Evolutionary conservation across 1,284 basidiomycete genomes (phyloP).

Genomic region (Anthracocystis walkeri): DNA sequence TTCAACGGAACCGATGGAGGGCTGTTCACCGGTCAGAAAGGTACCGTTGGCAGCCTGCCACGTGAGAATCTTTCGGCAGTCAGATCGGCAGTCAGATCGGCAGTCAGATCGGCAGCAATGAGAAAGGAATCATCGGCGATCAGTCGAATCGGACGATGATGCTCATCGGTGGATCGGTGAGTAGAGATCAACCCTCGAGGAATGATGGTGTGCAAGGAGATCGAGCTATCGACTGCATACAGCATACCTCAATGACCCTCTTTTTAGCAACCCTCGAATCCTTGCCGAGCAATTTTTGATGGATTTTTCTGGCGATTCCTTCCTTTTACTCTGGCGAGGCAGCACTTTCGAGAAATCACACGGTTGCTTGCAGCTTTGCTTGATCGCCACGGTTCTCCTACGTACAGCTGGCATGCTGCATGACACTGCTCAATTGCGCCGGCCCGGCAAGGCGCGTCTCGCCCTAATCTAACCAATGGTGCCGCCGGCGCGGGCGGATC

Average conservation of each 20-base stretch:
- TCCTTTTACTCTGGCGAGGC: constrained; percentile 1
- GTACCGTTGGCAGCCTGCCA: neutral
- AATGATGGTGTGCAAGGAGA: constrained; percentile 1
- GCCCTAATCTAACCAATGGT: too few species aligned
- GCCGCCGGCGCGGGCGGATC: too few species aligned
- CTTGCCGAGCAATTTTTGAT: constrained; percentile 1
- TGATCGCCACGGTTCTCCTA: too few species aligned
- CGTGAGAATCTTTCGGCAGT: neutral
- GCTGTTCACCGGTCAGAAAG: too few species aligned
- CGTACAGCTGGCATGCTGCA: too few species aligned
- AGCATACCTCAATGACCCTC: neutral
- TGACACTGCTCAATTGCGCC: too few species aligned
- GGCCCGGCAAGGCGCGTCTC: too few species aligned
- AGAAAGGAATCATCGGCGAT: constrained; percentile 2
- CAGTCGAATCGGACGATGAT: neutral
- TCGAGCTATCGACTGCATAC: neutral
- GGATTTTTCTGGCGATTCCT: constrained; percentile 5
- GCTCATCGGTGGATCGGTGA: too few species aligned
- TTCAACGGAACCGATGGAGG: neutral
- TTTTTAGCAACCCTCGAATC: neutral
- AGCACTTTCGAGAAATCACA: neutral
- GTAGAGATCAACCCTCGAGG: neutral
- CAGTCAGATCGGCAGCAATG: too few species aligned
- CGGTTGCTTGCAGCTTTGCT: constrained; percentile 5
- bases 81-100: neutral